Evolutionary conservation across 148 eudicot species (phyloP), one percentile per base, ranked within the genome.

Genomic region (Persicaria tinctoria): DNA sequence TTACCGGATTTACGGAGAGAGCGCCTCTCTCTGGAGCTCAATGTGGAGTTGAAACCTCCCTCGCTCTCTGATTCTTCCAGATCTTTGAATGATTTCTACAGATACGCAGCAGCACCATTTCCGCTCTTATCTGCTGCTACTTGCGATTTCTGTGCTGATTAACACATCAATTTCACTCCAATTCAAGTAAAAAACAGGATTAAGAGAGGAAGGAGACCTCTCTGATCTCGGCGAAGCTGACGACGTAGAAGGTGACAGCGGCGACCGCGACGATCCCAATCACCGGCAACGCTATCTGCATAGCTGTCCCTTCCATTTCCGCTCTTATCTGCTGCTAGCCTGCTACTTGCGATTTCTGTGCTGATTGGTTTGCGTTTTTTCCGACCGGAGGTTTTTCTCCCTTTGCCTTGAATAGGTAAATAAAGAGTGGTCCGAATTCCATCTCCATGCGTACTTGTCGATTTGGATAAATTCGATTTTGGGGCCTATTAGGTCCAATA

Each of bases 231-330:
- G 32, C 32, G 32, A 27, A 75, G 70, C 77, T 75, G 55, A 75
- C 71, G 16, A 16, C 70, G 55, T 75, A 75, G 71, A 75, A 75
- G 50, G 77, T 75, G 6, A 75, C 51, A 0, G 54, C 77, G 12
- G 77, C 71, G 7, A 57, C 71, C 4, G 77, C 77, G 23, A 75
- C 77, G 45, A 75, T 75, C 13, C 77, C 77, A 5, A 75, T 23
- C 23, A 63, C 51, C 51, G 77, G 77, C 20, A 75, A 17, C 20
- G 71, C 77, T 45, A 75, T 75, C 23, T 75, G 69, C 77, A 75
- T 60, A 27, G 32, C 32, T 49, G 46, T 56, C 7, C 20, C 17
- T 4, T 70, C 73, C 55, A 47, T 70, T n/a, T 70, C 5, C 20
- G 2, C 17, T 3, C 18, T 46, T 14, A 27, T 70, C 53, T n/a